Base-by-base conservation (phyloP, 192 early-diverging fungal species). In the Obelidium mucronatum region DNA sequence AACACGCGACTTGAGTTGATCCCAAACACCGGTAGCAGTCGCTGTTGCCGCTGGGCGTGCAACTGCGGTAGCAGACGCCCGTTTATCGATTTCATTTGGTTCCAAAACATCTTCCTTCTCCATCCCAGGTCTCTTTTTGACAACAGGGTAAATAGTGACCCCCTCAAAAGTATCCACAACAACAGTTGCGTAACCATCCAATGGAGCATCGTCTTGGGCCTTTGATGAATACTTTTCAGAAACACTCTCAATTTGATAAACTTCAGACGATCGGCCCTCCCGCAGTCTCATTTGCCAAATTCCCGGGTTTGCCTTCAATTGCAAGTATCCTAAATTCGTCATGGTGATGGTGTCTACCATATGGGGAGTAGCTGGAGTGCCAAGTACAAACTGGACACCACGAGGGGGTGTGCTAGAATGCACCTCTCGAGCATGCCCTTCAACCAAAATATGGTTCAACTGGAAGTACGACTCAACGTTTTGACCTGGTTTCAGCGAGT, bases 321-420 rank as follows among this genome's bases (percentile, higher is more conserved):
- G 97, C 63, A 99, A 82, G 74, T 99, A 99, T 2, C 97, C 97
- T 19, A 96, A 86, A 51, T 99, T 99, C n/a, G 95, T 94, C 97
- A 99, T 99, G 0, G 97, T 95, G 51, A 97, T 95, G 2, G 96
- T 99, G 73, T 97, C 97, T 0, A 91, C 90, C 44, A 92, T 86
- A 2, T 83, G 85, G 11, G 89, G 87, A 0, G 76, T 67, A 0
- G 80, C 76, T 44, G 59, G 36, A 0, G 94, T 94, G 8, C 93
- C 95, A 19, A 99, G 90, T 26, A 92, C 85, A 52, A 97, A 93
- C 79, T 99, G 96, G 13, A 94, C 86, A 0, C 96, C 96, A 17
- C 96, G 92, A 54, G 96, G 96, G 2, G 97, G 94, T n/a, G 78
- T 77, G 59, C 87, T 87, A 15, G 76, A 83, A 24, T 81, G 81